Percentiles rank a stretch among this genome's conserved stretches.
These are phyloP conservation scores for Rhododendron griersonianum DNA, from an alignment of 148 eudicot species.

Conservation along the genomic window DNA sequence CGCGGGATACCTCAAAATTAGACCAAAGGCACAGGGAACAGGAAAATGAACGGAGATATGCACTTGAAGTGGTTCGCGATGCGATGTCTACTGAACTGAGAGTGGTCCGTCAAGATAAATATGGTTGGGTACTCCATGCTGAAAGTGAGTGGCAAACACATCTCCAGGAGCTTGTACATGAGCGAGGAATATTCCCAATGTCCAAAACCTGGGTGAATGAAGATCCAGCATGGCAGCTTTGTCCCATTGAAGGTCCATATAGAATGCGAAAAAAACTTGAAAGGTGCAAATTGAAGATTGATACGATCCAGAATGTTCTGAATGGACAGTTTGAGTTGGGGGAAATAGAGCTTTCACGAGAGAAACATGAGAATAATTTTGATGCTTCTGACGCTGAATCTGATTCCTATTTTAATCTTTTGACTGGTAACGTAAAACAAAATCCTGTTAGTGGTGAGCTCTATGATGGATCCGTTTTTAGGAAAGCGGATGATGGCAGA, in stretches of 20 bases:
- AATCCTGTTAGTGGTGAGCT: slow-evolving; percentile 51
- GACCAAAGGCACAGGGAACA: slow-evolving; percentile 84
- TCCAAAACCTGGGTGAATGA: slow-evolving; percentile 39
- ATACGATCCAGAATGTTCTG: slow-evolving; percentile 70
- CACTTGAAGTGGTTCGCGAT: slow-evolving; percentile 86
- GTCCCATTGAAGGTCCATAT: slow-evolving; percentile 99
- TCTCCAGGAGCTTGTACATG: slow-evolving; percentile 95
- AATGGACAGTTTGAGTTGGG: slow-evolving; percentile 65
- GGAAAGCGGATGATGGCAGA: slow-evolving; percentile 57
- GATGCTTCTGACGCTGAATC: slow-evolving; percentile 66
- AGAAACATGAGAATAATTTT: slow-evolving; percentile 51
- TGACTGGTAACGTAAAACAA: slow-evolving; percentile 43
- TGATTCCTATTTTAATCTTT: slow-evolving; percentile 57
- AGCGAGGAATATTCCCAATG: slow-evolving; percentile 82
- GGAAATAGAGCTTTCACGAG: slow-evolving; percentile 45
- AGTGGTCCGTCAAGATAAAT: slow-evolving; percentile 97
- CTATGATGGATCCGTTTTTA: slow-evolving; percentile 64
- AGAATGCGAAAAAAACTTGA: slow-evolving; percentile 98
- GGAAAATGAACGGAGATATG: slow-evolving; percentile 78
- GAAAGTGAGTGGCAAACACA: slow-evolving; percentile 98
- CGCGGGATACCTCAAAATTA: slow-evolving; percentile 56
- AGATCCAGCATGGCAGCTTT: slow-evolving; percentile 88
- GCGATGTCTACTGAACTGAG: slow-evolving; percentile 88
- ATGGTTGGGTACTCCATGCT: slow-evolving; percentile 99
- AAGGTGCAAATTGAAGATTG: slow-evolving; percentile 70